These are phyloP conservation scores for Conticribra guillardii DNA, from an alignment of 108 stramenopile species.

Conservation along the genomic window DNA sequence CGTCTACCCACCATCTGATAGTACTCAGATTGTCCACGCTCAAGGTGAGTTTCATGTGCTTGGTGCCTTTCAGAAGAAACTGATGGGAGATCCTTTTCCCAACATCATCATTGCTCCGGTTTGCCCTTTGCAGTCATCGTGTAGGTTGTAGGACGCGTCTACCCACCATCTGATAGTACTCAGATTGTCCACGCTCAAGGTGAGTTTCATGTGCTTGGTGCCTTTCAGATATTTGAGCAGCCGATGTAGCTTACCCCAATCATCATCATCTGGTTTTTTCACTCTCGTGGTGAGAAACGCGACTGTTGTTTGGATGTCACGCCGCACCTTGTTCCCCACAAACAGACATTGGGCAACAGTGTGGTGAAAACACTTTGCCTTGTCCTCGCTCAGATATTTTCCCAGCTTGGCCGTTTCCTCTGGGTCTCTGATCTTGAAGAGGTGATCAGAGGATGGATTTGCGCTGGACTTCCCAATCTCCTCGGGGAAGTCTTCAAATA, in stretches of 20 bases:
- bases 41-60: constrained; percentile 14
- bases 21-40: too few species aligned
- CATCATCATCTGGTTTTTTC: constrained; percentile 27
- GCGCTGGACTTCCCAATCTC: constrained; percentile 6
- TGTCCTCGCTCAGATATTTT: constrained; percentile 3
- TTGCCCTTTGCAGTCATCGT: constrained; percentile 11
- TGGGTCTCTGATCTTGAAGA: constrained; percentile 32
- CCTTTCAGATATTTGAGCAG: constrained; percentile 49
- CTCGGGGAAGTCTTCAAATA: constrained; percentile 29
- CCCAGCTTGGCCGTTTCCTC: neutral
- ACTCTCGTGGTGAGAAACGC: constrained; percentile 48
- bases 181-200: neutral
- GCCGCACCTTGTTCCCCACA: constrained; percentile 33
- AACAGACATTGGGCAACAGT: constrained; percentile 45
- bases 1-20: too few species aligned
- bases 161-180: constrained; percentile 2
- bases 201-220: constrained; percentile 25
- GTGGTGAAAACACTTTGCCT: constrained; percentile 36
- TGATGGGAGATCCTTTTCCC: neutral
- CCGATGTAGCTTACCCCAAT: constrained; percentile 49
- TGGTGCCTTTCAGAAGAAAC: constrained; percentile 25
- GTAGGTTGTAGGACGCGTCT: constrained; percentile 5
- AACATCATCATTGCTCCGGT: constrained; percentile 4
- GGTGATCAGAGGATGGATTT: constrained; percentile 33
- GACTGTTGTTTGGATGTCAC: constrained; percentile 38